Conservation (phyloP, 1,284 basidiomycete species). For the Irpex sp. region DNA sequence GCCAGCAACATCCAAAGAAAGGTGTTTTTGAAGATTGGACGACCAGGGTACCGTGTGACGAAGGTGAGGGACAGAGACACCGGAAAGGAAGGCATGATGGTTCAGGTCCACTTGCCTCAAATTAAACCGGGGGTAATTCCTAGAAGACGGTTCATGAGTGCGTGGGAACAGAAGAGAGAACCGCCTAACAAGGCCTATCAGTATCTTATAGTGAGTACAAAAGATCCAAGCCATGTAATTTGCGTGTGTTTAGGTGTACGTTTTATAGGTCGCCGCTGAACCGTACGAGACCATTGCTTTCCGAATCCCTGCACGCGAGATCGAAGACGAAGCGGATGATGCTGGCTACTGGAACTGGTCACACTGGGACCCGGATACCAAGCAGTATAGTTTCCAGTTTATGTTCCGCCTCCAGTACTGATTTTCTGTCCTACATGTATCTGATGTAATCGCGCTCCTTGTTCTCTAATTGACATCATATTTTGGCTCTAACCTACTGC, state of each 20-base stretch:
- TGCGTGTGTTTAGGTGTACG: slow-evolving; percentile 1
- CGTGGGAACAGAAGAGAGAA: slow-evolving; percentile 97
- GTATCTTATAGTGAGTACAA: slow-evolving; percentile 83
- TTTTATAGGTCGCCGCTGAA: slow-evolving; percentile 86
- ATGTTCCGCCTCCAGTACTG: slow-evolving; percentile 76
- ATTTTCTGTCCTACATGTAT: slow-evolving; percentile 18
- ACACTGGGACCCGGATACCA: slow-evolving; percentile 95
- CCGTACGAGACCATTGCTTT: slow-evolving; percentile 99
- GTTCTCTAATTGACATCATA: too few relatives aligned
- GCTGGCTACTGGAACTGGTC: slow-evolving; percentile 94
- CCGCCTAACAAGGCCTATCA: slow-evolving; percentile 95
- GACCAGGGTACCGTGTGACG: slow-evolving; percentile 91
- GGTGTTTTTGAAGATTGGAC: slow-evolving; percentile 95
- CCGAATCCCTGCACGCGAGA: slow-evolving; percentile 95
- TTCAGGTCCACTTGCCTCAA: slow-evolving; percentile 94
- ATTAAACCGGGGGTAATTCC: slow-evolving; percentile 87
- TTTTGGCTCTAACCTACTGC: too few relatives aligned
- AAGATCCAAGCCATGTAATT: not conserved
- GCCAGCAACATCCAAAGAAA: slow-evolving; percentile 81
- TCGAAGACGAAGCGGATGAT: slow-evolving; percentile 91
- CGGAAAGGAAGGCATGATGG: slow-evolving; percentile 90
- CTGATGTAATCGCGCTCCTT: not conserved
- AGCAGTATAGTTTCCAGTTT: slow-evolving; percentile 94
- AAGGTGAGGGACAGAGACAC: slow-evolving; percentile 81
- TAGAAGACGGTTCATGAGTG: slow-evolving; percentile 93